Conservation (phyloP, 345 rosid genomes). For the Zanthoxylum bungeanum region DNA sequence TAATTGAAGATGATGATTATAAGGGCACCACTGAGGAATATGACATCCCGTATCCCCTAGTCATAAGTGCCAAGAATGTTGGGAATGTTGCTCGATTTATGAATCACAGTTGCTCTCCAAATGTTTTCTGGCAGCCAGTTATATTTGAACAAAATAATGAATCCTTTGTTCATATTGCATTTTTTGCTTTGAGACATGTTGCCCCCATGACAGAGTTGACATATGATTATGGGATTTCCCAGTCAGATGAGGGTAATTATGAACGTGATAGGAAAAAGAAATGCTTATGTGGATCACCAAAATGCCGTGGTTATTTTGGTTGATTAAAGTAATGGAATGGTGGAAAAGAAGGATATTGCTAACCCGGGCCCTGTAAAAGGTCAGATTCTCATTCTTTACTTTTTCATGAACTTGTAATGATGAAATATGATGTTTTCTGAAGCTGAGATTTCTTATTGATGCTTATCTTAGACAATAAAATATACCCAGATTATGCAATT, state of each 20-base stretch:
- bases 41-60: conserved; percentile 53
- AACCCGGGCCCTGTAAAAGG: background rate
- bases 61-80: conserved; percentile 59
- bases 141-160: conserved; percentile 37
- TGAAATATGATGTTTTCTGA: background rate
- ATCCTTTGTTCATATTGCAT: conserved; percentile 50
- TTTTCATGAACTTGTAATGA: background rate
- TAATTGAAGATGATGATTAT: conserved; percentile 6
- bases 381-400: background rate
- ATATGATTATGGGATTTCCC: conserved; percentile 65
- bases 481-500: background rate
- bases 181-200: conserved; percentile 65
- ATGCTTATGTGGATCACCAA: conserved; percentile 65
- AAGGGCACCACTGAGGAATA: conserved; percentile 39
- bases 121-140: conserved; percentile 84
- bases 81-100: conserved; percentile 95
- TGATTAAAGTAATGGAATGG: conserved; percentile 19
- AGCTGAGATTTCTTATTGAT: background rate
- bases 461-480: background rate
- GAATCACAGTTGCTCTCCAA: conserved; percentile 89
- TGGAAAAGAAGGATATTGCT: background rate
- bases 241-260: conserved; percentile 27
- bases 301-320: conserved; percentile 68
- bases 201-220: conserved; percentile 88
- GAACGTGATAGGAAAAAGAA: conserved; percentile 37